These are phyloP conservation scores for Colletotrichum eremochloae DNA, from an alignment of 2,329 filamentous ascomycete genomes.

Conservation along the genomic window DNA sequence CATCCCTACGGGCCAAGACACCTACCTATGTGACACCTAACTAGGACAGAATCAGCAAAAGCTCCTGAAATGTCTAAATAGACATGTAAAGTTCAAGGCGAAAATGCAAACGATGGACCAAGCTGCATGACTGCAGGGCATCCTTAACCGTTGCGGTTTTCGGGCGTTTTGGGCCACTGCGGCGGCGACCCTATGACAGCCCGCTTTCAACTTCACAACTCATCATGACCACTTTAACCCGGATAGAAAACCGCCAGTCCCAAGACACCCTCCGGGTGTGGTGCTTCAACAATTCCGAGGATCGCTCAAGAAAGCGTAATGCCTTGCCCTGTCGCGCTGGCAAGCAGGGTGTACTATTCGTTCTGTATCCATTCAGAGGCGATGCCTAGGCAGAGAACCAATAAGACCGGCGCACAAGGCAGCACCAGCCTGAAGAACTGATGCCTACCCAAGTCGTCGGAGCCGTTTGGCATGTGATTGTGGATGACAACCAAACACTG, in stretches of 20 bases:
- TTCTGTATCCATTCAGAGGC: background rate
- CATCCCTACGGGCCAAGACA: no score
- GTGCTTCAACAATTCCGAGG: no score
- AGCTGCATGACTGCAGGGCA: no score
- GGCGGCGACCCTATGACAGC: background rate
- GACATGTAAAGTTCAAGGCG: background rate
- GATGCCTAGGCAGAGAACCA: background rate
- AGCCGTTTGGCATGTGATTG: constrained; percentile 18
- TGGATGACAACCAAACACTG: constrained; percentile 2
- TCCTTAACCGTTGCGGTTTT: background rate
- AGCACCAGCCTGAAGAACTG: constrained; percentile 1
- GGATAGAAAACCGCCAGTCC: background rate
- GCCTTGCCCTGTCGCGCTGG: background rate
- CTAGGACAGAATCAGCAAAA: background rate
- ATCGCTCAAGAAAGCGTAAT: background rate
- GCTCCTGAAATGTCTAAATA: background rate
- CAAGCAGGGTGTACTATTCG: background rate
- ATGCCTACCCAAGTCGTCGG: background rate
- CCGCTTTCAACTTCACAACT: background rate
- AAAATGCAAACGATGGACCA: background rate
- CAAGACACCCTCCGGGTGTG: background rate
- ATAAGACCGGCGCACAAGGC: background rate
- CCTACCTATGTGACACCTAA: background rate
- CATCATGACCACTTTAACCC: background rate
- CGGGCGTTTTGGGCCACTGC: background rate